Base-by-base conservation (phyloP, 176 grass and related monocot species). In the Carex parvula region DNA sequence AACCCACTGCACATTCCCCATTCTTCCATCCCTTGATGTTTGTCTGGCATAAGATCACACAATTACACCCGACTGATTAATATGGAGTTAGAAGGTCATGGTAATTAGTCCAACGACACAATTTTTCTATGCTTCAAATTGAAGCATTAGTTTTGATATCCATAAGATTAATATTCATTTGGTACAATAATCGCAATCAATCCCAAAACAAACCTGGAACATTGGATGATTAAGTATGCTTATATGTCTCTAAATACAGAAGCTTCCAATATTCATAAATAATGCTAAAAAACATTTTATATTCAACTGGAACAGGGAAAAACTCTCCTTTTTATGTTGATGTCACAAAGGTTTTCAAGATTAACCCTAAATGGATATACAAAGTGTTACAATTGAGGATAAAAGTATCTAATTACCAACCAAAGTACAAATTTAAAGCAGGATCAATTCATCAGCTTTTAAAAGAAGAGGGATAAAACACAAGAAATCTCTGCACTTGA, bases 21-120 rank as follows among this genome's bases (percentile, higher is more conserved):
- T 78, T 86, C 65, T 82, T 90, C 64, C 86, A 84, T 64, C 89
- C 80, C 83, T 87, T 92, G 66, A 84, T 79, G 64, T 63, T 92
- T 24, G 81, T 80, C 96, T 99, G 84, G 46, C 52, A 78, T 17
- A 78, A 57, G 26, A 57, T 33, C 18, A 78, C 73, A 78, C 11
- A 78, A 57, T 32, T 17, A 54, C 22, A 57, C 22, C 2, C 12
- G 15, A 78, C 1, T 17, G 26, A 78, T 57, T 78, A 57, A 44
- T 71, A 9, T 41, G 37, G 24, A 7, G 52, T 78, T 57, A 30
- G 12, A 78, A 18, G 26, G 22, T 57, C 50, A 18, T 17, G 14
- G 52, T 57, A 77, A 55, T 56, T 78, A 57, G 53, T 18, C 26
- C 24, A 56, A 56, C 16, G 35, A 33, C 50, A 52, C 22, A 77